Evolutionary conservation across 441 rosid genomes (phyloP), one percentile per base, ranked within the genome.

Genomic region (Eugenia klotzschiana): DNA sequence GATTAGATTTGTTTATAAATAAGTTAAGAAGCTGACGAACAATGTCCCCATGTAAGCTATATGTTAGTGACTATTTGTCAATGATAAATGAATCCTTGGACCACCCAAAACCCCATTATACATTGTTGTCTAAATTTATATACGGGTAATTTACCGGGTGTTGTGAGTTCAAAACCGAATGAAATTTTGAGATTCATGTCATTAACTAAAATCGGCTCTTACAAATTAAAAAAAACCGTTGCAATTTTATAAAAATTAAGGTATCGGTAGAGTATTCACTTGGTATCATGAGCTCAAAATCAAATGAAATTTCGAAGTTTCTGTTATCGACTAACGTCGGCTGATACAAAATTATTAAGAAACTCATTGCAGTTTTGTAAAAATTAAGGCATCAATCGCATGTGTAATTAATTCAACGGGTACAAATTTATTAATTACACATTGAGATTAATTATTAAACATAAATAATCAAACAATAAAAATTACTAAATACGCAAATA

Each of bases 101-200:
- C 0, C 37, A 0, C 7, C 22, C 2, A 4, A 33, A 16, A 29
- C 4, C 3, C 5, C n/a, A 64, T 29, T 0, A 0, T 2, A 20
- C 0, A 58, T 4, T 60, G 0, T 4, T 29, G 18, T 60, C 1
- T 0, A 60, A 29, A 29, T 60, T 16, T 8, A 60, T 29, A 7
- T 60, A 16, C 0, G 0, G 0, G 1, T 20, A 5, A 64, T 18
- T 33, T 33, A 33, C 12, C 33, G 1, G 2, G 2, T 4, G 22
- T 16, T 0, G 0, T 3, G 0, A 27, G 1, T 4, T 14, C 0
- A 7, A 15, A 27, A 56, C 5, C 0, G 0, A 2, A 58, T 1
- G 5, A 14, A 58, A 27, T 15, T 58, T 58, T 0, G 1, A 3
- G 0, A 0, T 1, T 58, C 1, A 0, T 6, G 0, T 27, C 8